These are phyloP conservation scores for Citeromyces matritensis DNA, from an alignment of 805 yeast species.

Conservation along the genomic window DNA sequence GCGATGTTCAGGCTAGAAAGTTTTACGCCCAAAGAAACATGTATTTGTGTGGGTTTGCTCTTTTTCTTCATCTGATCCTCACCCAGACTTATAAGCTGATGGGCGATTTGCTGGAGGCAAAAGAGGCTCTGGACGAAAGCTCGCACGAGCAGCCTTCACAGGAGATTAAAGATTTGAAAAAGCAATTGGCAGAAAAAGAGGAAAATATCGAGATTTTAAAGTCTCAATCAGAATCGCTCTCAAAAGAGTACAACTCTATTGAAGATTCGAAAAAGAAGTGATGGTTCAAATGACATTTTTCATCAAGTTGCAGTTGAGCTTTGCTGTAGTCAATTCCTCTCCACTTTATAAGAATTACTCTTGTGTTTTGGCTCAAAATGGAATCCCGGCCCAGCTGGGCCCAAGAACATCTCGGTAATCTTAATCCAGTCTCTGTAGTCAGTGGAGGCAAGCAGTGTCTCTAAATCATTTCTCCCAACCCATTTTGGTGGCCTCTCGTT, in stretches of 20 bases:
- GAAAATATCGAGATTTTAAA: constrained; percentile 52
- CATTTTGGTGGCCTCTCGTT: constrained; percentile 92
- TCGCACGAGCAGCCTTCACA: constrained; percentile 10
- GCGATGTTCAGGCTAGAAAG: constrained; percentile 80
- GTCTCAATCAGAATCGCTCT: constrained; percentile 55
- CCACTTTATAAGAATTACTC: constrained; percentile 73
- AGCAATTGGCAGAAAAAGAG: constrained; percentile 41
- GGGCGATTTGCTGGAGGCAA: constrained; percentile 51
- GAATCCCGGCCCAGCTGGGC: constrained; percentile 65
- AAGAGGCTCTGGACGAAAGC: constrained; percentile 26
- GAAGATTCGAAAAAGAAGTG: neutral
- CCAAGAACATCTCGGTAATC: constrained; percentile 87
- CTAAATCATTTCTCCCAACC: constrained; percentile 87
- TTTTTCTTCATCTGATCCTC: constrained; percentile 75
- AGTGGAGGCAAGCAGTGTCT: constrained; percentile 71
- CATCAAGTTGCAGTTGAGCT: constrained; percentile 1
- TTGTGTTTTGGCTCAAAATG: constrained; percentile 88
- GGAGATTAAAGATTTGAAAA: constrained; percentile 31
- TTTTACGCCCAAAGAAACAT: constrained; percentile 94
- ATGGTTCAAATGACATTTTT: neutral
- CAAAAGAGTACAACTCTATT: constrained; percentile 59
- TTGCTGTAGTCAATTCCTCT: constrained; percentile 5
- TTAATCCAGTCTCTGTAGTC: constrained; percentile 94
- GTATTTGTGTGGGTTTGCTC: constrained; percentile 90
- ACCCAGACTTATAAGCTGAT: constrained; percentile 75